Percentiles rank a stretch among this genome's conserved stretches.
Conservation (phyloP, 495 filamentous ascomycete species). For the Aspergillus diversus region DNA sequence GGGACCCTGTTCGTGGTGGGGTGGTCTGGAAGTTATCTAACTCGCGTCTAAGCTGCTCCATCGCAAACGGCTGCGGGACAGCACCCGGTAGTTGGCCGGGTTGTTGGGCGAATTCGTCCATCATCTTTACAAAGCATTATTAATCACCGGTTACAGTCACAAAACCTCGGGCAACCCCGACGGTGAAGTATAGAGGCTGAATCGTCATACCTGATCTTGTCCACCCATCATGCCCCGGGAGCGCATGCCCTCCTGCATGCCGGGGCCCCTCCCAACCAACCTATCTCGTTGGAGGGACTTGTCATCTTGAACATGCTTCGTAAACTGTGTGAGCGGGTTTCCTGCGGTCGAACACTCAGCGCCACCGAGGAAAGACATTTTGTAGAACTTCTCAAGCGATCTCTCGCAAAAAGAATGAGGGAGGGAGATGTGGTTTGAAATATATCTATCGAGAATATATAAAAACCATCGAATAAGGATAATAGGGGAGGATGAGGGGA, state of each 20-base stretch:
- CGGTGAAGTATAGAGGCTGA: neutral
- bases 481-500: neutral
- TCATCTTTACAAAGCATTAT: conserved; percentile 61
- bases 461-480: conserved; percentile 3
- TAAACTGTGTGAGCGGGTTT: conserved; percentile 95
- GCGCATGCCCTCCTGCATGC: conserved; percentile 67
- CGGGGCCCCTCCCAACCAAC: conserved; percentile 71
- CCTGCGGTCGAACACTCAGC: conserved; percentile 96
- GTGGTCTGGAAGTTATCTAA: conserved; percentile 63
- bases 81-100: conserved; percentile 59
- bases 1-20: conserved; percentile 58
- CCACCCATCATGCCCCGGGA: conserved; percentile 60
- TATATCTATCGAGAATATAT: conserved; percentile 7
- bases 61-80: conserved; percentile 61
- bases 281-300: conserved; percentile 91
- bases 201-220: conserved; percentile 60
- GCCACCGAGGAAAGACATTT: conserved; percentile 92
- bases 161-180: neutral
- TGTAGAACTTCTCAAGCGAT: conserved; percentile 5
- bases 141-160: conserved; percentile 6
- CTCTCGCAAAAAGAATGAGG: conserved; percentile 3
- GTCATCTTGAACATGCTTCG: conserved; percentile 92
- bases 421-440: neutral
- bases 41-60: conserved; percentile 71
- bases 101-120: conserved; percentile 90